Conservation (phyloP, 805 yeast genomes). For the Zygosaccharomyces gambellarensis region DNA sequence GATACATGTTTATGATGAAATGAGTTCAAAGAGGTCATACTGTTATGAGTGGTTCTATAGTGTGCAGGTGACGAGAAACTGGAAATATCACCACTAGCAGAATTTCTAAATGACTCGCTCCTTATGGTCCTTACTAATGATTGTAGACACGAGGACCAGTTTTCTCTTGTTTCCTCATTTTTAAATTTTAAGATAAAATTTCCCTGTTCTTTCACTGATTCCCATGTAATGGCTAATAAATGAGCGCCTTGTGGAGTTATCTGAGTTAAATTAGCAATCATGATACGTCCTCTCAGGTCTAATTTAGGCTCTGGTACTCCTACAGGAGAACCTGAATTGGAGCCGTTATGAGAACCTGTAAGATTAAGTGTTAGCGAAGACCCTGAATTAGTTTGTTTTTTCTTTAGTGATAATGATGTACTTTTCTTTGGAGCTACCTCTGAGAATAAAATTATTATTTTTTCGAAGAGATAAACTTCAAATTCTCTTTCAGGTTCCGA, state of each 20-base stretch:
- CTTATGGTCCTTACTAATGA: constrained; percentile 29
- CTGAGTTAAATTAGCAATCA: constrained; percentile 59
- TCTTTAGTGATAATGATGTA: constrained; percentile 40
- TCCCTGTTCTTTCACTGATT: constrained; percentile 83
- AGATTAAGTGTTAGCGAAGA: constrained; percentile 12
- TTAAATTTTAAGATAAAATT: constrained; percentile 76
- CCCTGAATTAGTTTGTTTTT: constrained; percentile 30
- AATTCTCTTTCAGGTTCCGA: constrained; percentile 77
- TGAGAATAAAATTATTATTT: constrained; percentile 57
- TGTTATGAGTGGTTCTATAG: constrained; percentile 25
- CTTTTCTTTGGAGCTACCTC: constrained; percentile 51
- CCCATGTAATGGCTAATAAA: constrained; percentile 66
- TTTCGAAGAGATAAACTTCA: constrained; percentile 83
- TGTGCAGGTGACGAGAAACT: constrained; percentile 24
- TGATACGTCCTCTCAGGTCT: constrained; percentile 77
- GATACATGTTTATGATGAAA: constrained; percentile 26
- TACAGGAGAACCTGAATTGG: constrained; percentile 8
- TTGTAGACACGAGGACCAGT: constrained; percentile 72
- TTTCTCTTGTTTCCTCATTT: constrained; percentile 75
- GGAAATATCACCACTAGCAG: constrained; percentile 26
- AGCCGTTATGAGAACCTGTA: constrained; percentile 13
- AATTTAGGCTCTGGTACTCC: constrained; percentile 36
- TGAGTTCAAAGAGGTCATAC: constrained; percentile 26
- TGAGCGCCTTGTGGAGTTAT: constrained; percentile 47
- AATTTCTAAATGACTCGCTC: constrained; percentile 32